A percentile compares a stretch with the other conserved stretches of the same genome.
Evolutionary conservation across 2,329 filamentous ascomycete species (phyloP).

Genomic region (Sporothrix phasma): DNA sequence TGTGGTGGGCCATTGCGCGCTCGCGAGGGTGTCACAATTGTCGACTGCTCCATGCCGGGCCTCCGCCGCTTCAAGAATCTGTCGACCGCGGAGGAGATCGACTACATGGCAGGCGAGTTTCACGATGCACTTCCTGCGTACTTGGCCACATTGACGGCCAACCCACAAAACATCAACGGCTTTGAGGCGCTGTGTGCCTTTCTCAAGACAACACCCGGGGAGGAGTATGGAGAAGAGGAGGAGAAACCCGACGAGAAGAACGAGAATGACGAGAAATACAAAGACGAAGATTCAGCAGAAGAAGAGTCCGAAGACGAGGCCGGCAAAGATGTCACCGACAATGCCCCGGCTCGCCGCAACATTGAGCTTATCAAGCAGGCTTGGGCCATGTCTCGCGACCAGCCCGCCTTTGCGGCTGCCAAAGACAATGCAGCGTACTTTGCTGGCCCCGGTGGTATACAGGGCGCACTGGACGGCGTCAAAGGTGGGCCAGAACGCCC

Average conservation of each 20-base stretch:
- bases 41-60: constrained; percentile 37
- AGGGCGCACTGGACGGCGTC: constrained; percentile 32
- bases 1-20: constrained; percentile 41
- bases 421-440: constrained; percentile 20
- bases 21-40: constrained; percentile 46
- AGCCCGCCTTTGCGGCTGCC: constrained; percentile 24
- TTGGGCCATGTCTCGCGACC: constrained; percentile 21
- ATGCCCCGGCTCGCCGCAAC: constrained; percentile 4
- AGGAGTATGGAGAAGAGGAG: constrained; percentile 52
- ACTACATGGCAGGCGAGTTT: constrained; percentile 42
- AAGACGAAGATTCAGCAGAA: constrained; percentile 32
- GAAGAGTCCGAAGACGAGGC: constrained; percentile 43
- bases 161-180: constrained; percentile 44
- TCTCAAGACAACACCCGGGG: constrained; percentile 41
- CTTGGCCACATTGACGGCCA: constrained; percentile 43
- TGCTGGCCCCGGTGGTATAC: constrained; percentile 49
- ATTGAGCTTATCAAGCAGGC: constrained; percentile 9
- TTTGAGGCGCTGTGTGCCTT: constrained; percentile 44
- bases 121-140: constrained; percentile 46
- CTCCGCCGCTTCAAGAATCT: constrained; percentile 2
- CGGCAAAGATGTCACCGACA: constrained; percentile 32
- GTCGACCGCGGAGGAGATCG: not conserved
- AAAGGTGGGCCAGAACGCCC: constrained; percentile 27
- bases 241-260: constrained; percentile 27
- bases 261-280: too few species aligned